phyloP scores from a whole-genome alignment of 768 basidiomycete species.

The Suillus bovinus region DNA sequence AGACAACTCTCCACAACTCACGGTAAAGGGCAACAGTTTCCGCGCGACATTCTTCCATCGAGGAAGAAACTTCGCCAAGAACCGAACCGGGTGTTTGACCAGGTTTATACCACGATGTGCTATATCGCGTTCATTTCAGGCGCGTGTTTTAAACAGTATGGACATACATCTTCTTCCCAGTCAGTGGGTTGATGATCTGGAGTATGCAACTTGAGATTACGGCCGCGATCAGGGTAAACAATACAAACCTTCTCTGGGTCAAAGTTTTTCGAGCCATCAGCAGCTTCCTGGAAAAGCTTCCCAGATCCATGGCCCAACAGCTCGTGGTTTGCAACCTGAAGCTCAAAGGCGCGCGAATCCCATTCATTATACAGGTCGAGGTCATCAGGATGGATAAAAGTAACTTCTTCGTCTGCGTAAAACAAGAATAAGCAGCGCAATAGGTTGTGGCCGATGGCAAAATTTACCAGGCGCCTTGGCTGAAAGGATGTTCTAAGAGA shows the following conservation, averaged over 20 bases:
- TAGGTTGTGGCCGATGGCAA: neutral
- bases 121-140: slow-evolving; percentile 24
- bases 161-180: slow-evolving; percentile 69
- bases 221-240: slow-evolving; percentile 1
- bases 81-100: slow-evolving; percentile 84
- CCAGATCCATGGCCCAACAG: slow-evolving; percentile 85
- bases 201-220: neutral
- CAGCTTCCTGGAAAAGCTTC: slow-evolving; percentile 76
- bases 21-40: slow-evolving; percentile 84
- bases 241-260: slow-evolving; percentile 57
- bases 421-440: neutral
- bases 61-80: slow-evolving; percentile 85
- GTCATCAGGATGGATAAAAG: slow-evolving; percentile 83
- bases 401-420: slow-evolving; percentile 65
- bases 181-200: slow-evolving; percentile 80
- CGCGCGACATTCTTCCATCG: slow-evolving; percentile 92
- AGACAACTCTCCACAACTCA: slow-evolving; percentile 35
- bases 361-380: slow-evolving; percentile 71
- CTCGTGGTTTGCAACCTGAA: slow-evolving; percentile 92
- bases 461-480: slow-evolving; percentile 81
- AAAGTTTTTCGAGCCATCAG: slow-evolving; percentile 81
- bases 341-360: slow-evolving; percentile 78
- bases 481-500: slow-evolving; percentile 69
- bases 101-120: slow-evolving; percentile 84
- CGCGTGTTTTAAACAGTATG: neutral